Evolutionary conservation across 768 basidiomycete species (phyloP).

Genomic region (Tylopilus intermedius): DNA sequence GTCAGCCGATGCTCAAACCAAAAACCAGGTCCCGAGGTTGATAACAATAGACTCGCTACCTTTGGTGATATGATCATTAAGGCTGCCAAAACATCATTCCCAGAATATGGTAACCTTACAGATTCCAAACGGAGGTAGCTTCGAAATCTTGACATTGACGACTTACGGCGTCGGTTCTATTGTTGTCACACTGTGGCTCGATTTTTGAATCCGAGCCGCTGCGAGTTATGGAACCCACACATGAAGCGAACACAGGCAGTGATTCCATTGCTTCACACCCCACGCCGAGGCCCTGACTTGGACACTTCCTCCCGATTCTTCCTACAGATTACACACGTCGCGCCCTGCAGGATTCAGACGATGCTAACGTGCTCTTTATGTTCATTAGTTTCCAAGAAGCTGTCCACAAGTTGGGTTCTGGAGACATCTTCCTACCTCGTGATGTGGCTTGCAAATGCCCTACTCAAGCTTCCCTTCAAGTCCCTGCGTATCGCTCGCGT

Average conservation of each 20-base stretch:
- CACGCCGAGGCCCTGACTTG: no score
- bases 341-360: background rate
- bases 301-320: no score
- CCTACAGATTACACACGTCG: background rate
- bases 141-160: background rate
- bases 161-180: no score
- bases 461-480: background rate
- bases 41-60: no score
- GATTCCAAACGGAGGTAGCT: background rate
- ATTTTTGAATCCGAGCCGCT: no score
- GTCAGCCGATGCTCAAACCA: background rate
- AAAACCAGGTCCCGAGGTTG: no score
- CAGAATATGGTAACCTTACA: no score
- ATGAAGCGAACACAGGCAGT: no score
- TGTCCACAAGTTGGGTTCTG: background rate
- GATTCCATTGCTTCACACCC: no score
- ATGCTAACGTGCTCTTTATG: conserved; percentile 2
- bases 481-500: background rate
- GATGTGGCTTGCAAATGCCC: background rate
- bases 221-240: no score
- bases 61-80: no score
- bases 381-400: background rate
- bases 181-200: background rate
- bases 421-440: background rate
- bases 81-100: no score